Evolutionary conservation across 1,284 basidiomycete species (phyloP).

Genomic region (Ustilago shanxiensis): DNA sequence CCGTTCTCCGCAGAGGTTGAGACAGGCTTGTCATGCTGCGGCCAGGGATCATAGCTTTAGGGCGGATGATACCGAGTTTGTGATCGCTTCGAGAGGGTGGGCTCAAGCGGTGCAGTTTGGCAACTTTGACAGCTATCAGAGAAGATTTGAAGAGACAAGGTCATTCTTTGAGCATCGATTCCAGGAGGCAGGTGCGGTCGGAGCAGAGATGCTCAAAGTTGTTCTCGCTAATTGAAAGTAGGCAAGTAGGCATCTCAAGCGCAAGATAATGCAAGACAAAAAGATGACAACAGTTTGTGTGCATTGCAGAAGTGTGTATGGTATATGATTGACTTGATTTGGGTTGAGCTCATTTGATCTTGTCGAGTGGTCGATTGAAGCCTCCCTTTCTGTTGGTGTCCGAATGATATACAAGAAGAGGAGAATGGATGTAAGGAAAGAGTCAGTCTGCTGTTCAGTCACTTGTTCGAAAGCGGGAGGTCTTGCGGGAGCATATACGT

Average conservation of each 20-base stretch:
- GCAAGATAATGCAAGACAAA: no score
- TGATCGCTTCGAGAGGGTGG: constrained; percentile 95
- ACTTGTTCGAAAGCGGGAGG: no score
- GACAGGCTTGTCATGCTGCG: constrained; percentile 74
- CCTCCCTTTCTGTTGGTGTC: constrained; percentile 44
- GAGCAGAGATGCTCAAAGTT: constrained; percentile 90
- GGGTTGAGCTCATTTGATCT: constrained; percentile 42
- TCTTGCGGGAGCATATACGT: background rate
- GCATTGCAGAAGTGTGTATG: background rate
- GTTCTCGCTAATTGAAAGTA: constrained; percentile 71
- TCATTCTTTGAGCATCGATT: constrained; percentile 88
- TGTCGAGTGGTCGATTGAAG: constrained; percentile 58
- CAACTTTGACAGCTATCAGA: constrained; percentile 87
- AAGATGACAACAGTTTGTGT: background rate
- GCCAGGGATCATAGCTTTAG: constrained; percentile 85
- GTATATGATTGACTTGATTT: background rate
- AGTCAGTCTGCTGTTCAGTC: background rate
- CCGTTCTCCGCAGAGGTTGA: constrained; percentile 73
- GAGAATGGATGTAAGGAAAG: background rate
- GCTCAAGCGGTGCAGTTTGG: constrained; percentile 81
- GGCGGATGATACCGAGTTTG: constrained; percentile 91
- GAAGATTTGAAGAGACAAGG: constrained; percentile 83
- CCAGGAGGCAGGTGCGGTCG: constrained; percentile 84
- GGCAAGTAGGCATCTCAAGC: background rate
- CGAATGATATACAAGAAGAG: background rate